Conservation (phyloP, 805 yeast genomes). For the Monosporozyma servazzii region DNA sequence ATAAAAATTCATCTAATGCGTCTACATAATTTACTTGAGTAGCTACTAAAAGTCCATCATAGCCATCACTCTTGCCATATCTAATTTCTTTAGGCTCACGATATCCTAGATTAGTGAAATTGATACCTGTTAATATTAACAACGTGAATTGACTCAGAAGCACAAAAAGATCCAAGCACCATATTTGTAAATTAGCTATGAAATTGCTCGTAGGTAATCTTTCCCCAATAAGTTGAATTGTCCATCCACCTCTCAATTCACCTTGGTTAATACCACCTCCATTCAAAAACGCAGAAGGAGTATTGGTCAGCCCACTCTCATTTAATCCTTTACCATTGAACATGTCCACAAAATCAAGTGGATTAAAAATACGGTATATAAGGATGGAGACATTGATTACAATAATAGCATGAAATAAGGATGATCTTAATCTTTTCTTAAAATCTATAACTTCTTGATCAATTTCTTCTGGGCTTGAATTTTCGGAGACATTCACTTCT, state of each 20-base stretch:
- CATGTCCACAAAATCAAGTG: slow-evolving; percentile 32
- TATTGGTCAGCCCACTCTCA: slow-evolving; percentile 22
- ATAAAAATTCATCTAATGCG: not conserved
- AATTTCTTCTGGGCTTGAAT: slow-evolving; percentile 3
- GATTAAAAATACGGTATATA: slow-evolving; percentile 16
- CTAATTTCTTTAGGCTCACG: slow-evolving; percentile 7
- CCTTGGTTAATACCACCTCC: slow-evolving; percentile 22
- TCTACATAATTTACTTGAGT: slow-evolving; percentile 30
- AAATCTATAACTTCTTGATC: slow-evolving; percentile 1
- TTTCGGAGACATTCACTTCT: slow-evolving; percentile 5
- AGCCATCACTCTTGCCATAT: slow-evolving; percentile 33
- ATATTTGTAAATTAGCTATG: slow-evolving; percentile 25
- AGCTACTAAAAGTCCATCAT: slow-evolving; percentile 31
- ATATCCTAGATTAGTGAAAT: slow-evolving; percentile 17
- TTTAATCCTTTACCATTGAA: slow-evolving; percentile 18
- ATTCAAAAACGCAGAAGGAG: slow-evolving; percentile 24
- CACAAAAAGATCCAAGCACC: slow-evolving; percentile 20
- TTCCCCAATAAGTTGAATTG: slow-evolving; percentile 43
- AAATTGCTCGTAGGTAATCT: slow-evolving; percentile 27
- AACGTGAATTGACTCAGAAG: slow-evolving; percentile 21
- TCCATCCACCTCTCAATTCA: slow-evolving; percentile 30
- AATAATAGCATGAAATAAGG: slow-evolving; percentile 21
- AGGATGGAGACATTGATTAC: slow-evolving; percentile 18
- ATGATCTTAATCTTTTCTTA: slow-evolving; percentile 16
- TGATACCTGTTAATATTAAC: slow-evolving; percentile 21